Percentiles rank a stretch among this genome's conserved stretches.
Conservation (phyloP, 2,329 filamentous ascomycete species). For the Beauveria bassiana region DNA sequence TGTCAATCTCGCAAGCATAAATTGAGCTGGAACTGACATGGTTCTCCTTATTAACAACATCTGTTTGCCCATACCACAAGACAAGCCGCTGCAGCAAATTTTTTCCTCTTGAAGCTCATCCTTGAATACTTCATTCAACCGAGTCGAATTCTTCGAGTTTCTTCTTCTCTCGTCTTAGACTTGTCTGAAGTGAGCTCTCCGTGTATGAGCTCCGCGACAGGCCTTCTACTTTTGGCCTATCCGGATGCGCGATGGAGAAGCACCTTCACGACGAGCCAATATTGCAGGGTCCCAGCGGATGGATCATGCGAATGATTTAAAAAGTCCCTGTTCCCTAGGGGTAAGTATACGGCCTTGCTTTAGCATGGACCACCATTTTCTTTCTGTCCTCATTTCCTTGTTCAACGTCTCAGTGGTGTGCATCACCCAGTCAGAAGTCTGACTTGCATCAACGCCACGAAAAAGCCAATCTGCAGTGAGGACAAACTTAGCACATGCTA, state of each 20-base stretch:
- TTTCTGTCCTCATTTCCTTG: background rate
- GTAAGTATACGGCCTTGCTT: background rate
- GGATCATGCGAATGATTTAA: background rate
- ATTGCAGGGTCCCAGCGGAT: background rate
- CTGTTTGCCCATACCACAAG: background rate
- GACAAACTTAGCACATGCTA: slow-evolving; percentile 5
- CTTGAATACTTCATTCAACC: background rate
- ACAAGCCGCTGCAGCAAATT: background rate
- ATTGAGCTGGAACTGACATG: slow-evolving; percentile 3
- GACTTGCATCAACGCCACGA: background rate
- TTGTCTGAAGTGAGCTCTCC: background rate
- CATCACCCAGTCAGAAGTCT: background rate
- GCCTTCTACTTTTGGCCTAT: background rate
- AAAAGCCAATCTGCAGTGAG: slow-evolving; percentile 9
- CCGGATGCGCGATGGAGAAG: background rate
- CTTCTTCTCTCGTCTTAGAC: background rate
- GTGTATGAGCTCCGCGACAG: background rate
- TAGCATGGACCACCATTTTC: background rate
- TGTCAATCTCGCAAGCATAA: background rate
- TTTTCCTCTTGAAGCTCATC: background rate
- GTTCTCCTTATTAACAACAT: background rate
- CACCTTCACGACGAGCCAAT: background rate
- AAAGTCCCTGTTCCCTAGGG: background rate
- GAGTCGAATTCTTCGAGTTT: too few species aligned
- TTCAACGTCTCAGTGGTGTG: background rate